Conservation (phyloP, 1,284 basidiomycete genomes). For the Xerocomus nothofagi region DNA sequence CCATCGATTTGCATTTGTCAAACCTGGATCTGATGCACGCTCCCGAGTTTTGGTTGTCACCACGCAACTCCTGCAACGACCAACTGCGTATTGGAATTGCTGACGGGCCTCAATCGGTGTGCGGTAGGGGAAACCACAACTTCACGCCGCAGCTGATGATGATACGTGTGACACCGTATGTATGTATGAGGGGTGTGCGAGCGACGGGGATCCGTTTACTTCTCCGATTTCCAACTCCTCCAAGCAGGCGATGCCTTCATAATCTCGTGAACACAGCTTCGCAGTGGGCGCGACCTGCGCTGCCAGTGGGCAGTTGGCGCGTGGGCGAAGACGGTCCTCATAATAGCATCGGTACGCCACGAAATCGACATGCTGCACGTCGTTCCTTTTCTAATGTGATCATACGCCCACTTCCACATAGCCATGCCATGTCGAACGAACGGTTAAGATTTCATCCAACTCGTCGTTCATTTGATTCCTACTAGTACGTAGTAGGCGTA, state of each 20-base stretch:
- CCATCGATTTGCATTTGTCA: not conserved
- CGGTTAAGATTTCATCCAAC: too few species aligned
- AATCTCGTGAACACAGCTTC: slow-evolving; percentile 16
- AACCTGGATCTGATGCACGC: not conserved
- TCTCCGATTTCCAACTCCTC: not conserved
- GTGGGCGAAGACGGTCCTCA: too few species aligned
- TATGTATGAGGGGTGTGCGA: not conserved
- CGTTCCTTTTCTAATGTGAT: too few species aligned
- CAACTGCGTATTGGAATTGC: too few species aligned
- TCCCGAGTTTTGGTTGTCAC: not conserved
- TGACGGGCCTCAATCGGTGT: not conserved
- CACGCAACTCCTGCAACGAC: too few species aligned
- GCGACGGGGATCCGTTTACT: not conserved
- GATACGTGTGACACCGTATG: not conserved
- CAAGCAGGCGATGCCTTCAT: not conserved
- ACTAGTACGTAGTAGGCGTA: not conserved
- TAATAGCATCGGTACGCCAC: not conserved
- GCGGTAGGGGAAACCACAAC: not conserved
- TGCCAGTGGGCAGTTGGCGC: too few species aligned
- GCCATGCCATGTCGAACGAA: too few species aligned
- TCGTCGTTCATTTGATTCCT: not conserved
- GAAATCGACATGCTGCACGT: not conserved
- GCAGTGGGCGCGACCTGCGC: slow-evolving; percentile 16
- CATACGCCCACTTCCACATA: too few species aligned
- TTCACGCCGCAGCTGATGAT: not conserved